These are phyloP conservation scores for Isabelozyma gotoi DNA, from an alignment of 805 yeast species.

Conservation along the genomic window DNA sequence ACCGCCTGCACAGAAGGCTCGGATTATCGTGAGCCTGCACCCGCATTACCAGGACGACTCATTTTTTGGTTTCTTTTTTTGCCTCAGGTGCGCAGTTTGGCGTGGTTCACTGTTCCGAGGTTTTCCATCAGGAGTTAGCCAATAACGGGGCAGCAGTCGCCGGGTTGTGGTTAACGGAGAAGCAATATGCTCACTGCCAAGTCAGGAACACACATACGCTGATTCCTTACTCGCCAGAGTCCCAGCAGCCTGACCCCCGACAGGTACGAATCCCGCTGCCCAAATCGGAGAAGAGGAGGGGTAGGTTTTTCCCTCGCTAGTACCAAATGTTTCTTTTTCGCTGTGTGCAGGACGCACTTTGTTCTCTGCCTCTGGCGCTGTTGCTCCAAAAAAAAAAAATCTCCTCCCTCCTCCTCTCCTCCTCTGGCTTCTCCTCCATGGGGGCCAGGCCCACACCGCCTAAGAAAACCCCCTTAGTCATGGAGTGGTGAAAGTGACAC, in stretches of 20 bases:
- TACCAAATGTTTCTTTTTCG: neutral
- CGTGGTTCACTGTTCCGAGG: slow-evolving; percentile 9
- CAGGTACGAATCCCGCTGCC: neutral
- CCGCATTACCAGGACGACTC: slow-evolving; percentile 12
- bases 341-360: neutral
- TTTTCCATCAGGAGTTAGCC: slow-evolving; percentile 6
- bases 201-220: no score
- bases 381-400: no score
- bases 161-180: no score
- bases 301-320: neutral
- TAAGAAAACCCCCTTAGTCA: no score
- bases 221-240: neutral
- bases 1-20: neutral
- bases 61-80: slow-evolving; percentile 1
- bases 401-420: neutral
- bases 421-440: neutral
- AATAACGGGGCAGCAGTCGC: neutral
- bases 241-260: neutral
- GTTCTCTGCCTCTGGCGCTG: neutral
- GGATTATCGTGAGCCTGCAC: slow-evolving; percentile 7
- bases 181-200: no score
- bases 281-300: neutral
- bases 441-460: no score
- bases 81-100: neutral
- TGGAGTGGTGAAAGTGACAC: no score